These are phyloP conservation scores for Coemansia sp. DNA, from an alignment of 192 early-diverging fungal genomes.

Conservation along the genomic window DNA sequence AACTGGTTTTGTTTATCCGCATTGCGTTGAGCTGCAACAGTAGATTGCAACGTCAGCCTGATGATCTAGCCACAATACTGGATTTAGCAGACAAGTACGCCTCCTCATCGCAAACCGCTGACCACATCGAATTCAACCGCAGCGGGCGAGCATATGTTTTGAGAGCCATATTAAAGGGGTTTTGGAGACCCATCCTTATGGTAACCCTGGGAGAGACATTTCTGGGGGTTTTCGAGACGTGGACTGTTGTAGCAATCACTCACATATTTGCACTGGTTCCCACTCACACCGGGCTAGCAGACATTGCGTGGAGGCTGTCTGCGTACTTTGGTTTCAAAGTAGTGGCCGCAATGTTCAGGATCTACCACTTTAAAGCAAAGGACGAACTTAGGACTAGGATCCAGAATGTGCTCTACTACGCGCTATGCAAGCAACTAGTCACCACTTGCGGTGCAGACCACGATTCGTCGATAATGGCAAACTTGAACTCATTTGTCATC, in stretches of 20 bases:
- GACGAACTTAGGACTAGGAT: background rate
- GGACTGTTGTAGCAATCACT: conserved; percentile 11
- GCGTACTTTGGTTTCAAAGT: conserved; percentile 1
- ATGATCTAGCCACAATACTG: background rate
- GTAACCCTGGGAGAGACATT: conserved; percentile 6
- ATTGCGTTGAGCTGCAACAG: background rate
- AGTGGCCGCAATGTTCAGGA: conserved; percentile 2
- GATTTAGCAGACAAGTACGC: background rate
- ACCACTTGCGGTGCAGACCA: conserved; percentile 11
- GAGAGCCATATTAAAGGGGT: background rate
- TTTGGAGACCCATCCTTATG: conserved; percentile 1
- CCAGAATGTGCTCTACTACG: conserved; percentile 9
- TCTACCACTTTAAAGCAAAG: background rate
- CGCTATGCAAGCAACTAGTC: conserved; percentile 10
- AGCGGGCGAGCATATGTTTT: conserved; percentile 10
- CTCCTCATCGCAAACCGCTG: background rate
- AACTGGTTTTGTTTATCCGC: background rate
- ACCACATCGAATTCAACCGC: background rate
- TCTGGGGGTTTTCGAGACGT: conserved; percentile 9
- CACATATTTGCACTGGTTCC: conserved; percentile 9
- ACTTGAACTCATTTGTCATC: conserved; percentile 5
- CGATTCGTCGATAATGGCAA: conserved; percentile 3
- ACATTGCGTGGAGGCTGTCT: background rate
- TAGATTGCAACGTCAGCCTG: background rate
- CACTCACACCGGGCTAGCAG: background rate